Evolutionary conservation across 495 filamentous ascomycete genomes (phyloP).

Genomic region (Evernia prunastri): DNA sequence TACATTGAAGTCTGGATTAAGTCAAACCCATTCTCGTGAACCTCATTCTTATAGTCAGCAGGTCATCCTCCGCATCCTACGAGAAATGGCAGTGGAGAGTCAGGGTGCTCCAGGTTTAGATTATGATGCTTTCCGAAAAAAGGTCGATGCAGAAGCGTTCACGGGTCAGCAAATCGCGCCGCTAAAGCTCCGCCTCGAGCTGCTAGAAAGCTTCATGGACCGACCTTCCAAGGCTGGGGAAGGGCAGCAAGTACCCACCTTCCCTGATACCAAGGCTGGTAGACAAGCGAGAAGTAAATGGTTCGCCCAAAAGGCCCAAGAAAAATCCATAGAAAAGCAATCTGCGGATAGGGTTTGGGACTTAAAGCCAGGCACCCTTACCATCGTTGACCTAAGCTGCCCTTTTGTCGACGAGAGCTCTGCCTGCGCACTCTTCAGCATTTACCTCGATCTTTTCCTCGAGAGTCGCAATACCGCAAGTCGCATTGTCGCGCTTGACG

Average conservation of each 20-base stretch:
- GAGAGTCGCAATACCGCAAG: conserved; percentile 30
- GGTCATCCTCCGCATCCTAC: conserved; percentile 42
- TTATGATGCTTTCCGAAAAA: conserved; percentile 44
- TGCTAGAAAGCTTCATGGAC: conserved; percentile 40
- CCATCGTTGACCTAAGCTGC: conserved; percentile 69
- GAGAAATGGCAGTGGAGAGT: conserved; percentile 48
- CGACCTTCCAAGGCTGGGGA: neutral
- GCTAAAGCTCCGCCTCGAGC: conserved; percentile 36
- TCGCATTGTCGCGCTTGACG: conserved; percentile 51
- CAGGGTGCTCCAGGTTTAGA: conserved; percentile 37
- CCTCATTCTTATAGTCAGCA: conserved; percentile 25
- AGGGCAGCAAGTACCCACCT: neutral
- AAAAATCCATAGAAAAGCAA: conserved; percentile 12
- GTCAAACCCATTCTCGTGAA: neutral
- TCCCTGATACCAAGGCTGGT: neutral
- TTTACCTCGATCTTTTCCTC: conserved; percentile 41
- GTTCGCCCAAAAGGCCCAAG: neutral
- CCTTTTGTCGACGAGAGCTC: conserved; percentile 60
- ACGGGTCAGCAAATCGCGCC: conserved; percentile 30
- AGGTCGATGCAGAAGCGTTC: conserved; percentile 25
- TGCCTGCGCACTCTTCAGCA: conserved; percentile 64
- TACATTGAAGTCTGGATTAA: conserved; percentile 48
- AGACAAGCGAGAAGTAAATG: neutral
- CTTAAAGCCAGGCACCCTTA: conserved; percentile 48
- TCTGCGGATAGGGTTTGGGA: conserved; percentile 24